Evolutionary conservation across 441 rosid genomes (phyloP), one percentile per base, ranked within the genome.

Genomic region (Populus trichocarpa): DNA sequence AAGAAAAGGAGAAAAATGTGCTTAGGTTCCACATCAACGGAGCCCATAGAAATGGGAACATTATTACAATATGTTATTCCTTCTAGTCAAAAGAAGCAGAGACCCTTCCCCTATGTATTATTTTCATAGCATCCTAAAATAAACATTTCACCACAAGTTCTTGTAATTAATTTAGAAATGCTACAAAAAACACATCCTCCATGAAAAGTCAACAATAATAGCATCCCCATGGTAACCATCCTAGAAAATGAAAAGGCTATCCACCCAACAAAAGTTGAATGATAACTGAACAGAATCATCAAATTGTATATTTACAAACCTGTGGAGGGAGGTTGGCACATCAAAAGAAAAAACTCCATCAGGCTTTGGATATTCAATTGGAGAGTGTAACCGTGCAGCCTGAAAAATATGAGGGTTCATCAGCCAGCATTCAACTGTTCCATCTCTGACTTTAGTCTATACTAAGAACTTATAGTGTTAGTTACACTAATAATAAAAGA

Each of bases 311-410:
- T 33, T 50, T 46, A 38, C 33, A 77, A 81, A 96, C 99, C 98
- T 96, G 95, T 92, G 93, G 83, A 96, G 82, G 75, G 98, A 96
- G 26, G 94, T 96, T 77, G 93, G 97, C 72, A 96, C 85, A 70
- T 96, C 99, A 81, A 96, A 94, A 23, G 99, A 91, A 69, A 96
- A 76, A 82, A 87, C 81, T 40, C 97, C 97, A 83, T 96, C 98
- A 67, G 99, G 97, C 81, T 92, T 92, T 32, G 96, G 91, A 86
- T 96, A 94, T 65, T 89, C 87, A 75, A 94, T 83, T 11, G 94
- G 95, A 26, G 86, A 83, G 81, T 89, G 93, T 77, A 84, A 74
- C 67, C 72, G 80, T 72, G 98, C 93, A 86, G 80, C 85, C 99
- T 96, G 93, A 81, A 88, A 42, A 65, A 82, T 64, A 68, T 18